phyloP scores from a whole-genome alignment of 768 basidiomycete genomes.

The Suillus spraguei region DNA sequence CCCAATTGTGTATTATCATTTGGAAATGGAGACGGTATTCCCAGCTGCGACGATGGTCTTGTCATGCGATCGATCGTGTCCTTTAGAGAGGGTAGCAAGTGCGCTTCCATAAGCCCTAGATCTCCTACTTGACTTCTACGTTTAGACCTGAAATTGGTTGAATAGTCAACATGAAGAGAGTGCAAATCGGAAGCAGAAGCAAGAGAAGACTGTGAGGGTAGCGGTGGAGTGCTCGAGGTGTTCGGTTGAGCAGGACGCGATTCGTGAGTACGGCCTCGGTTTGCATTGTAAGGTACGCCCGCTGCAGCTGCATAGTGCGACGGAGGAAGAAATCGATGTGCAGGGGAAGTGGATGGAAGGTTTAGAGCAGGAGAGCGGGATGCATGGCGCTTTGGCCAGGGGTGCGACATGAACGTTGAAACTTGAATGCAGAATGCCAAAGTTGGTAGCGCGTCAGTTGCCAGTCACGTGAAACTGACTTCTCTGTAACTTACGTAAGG shows the following conservation, averaged over 20 bases:
- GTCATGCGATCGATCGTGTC: slow-evolving; percentile 82
- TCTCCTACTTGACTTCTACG: slow-evolving; percentile 49
- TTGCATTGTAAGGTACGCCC: slow-evolving; percentile 32
- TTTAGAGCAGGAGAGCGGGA: slow-evolving; percentile 44
- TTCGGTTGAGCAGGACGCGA: background rate
- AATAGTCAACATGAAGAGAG: slow-evolving; percentile 4
- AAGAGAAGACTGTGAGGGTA: slow-evolving; percentile 14
- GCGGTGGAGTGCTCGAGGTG: background rate
- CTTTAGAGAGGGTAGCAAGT: slow-evolving; percentile 67
- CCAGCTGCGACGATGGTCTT: slow-evolving; percentile 42
- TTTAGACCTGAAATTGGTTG: slow-evolving; percentile 10
- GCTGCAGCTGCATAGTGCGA: slow-evolving; percentile 59
- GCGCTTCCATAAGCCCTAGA: slow-evolving; percentile 61
- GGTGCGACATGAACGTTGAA: slow-evolving; percentile 13
- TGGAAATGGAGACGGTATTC: slow-evolving; percentile 14
- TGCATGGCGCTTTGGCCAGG: slow-evolving; percentile 32
- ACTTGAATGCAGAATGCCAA: background rate
- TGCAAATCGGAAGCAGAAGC: slow-evolving; percentile 18
- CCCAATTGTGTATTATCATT: slow-evolving; percentile 13
- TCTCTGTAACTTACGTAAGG: no score
- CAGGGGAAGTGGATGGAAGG: slow-evolving; percentile 29
- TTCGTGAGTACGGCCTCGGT: slow-evolving; percentile 5
- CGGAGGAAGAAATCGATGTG: slow-evolving; percentile 51
- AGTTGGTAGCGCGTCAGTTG: background rate
- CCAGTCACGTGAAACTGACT: slow-evolving; percentile 4